Evolutionary conservation across 2,329 filamentous ascomycete species (phyloP).

Genomic region (Pestalotiopsis sp.): DNA sequence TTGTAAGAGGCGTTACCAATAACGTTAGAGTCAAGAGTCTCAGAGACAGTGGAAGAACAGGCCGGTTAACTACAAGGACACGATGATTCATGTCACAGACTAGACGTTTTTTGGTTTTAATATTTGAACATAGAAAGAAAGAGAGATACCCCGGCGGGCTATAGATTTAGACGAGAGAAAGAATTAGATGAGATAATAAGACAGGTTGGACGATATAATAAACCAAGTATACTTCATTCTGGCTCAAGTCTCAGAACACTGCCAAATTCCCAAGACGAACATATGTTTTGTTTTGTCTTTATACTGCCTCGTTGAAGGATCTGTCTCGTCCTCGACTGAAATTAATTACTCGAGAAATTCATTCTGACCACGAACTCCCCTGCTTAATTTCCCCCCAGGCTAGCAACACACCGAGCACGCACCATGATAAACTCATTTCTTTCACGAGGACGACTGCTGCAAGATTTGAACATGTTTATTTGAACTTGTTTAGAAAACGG

Average conservation of each 20-base stretch:
- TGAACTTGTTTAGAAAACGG: not conserved
- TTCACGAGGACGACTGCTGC: not conserved
- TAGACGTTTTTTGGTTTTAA: not conserved
- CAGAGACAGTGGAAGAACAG: not conserved
- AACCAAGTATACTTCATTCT: not conserved
- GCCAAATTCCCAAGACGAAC: too few species aligned
- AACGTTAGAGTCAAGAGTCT: not conserved
- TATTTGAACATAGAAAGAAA: not conserved
- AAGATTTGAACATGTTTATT: not conserved
- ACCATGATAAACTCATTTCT: not conserved
- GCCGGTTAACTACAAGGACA: not conserved
- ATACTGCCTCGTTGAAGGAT: too few species aligned
- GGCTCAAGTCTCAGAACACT: too few species aligned
- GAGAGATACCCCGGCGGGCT: not conserved
- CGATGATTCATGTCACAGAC: not conserved
- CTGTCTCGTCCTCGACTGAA: too few species aligned
- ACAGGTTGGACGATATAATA: too few species aligned
- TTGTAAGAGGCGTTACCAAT: not conserved
- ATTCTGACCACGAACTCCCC: too few species aligned
- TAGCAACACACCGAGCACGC: not conserved
- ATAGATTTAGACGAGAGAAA: not conserved
- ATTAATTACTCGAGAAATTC: too few species aligned
- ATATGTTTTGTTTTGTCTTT: too few species aligned
- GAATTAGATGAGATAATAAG: not conserved
- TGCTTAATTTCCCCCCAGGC: not conserved